Conservation (phyloP, 192 early-diverging fungal genomes). For the Entomortierella beljakovae region DNA sequence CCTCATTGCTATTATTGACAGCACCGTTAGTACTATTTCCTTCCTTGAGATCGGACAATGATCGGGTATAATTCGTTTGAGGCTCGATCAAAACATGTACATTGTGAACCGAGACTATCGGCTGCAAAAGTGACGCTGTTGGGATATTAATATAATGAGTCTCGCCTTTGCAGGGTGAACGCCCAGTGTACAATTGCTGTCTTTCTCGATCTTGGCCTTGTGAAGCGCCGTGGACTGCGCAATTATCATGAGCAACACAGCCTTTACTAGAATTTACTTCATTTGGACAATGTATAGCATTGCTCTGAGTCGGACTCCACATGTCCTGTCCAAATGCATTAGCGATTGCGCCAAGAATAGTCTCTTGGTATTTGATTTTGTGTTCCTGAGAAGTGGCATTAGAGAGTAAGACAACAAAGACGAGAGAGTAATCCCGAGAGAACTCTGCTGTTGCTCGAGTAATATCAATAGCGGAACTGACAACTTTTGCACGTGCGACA, state of each 20-base stretch:
- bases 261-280: background rate
- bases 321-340: conserved; percentile 47
- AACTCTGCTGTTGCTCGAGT: conserved; percentile 38
- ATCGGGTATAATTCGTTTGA: conserved; percentile 14
- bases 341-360: conserved; percentile 35
- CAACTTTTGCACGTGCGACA: conserved; percentile 17
- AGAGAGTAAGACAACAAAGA: conserved; percentile 37
- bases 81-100: conserved; percentile 44
- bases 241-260: background rate
- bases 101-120: conserved; percentile 47
- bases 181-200: conserved; percentile 12
- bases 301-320: conserved; percentile 8
- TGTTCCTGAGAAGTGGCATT: background rate
- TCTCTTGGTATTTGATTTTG: conserved; percentile 12
- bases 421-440: conserved; percentile 47
- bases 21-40: background rate
- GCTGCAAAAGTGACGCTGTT: conserved; percentile 6
- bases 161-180: conserved; percentile 44
- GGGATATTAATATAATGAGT: conserved; percentile 35
- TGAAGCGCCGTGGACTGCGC: background rate
- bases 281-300: conserved; percentile 2
- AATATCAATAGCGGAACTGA: conserved; percentile 31
- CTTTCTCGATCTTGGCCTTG: background rate
- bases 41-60: background rate
- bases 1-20: background rate